These are phyloP conservation scores for Ramicandelaber brevisporus DNA, from an alignment of 192 early-diverging fungal species.

Conservation along the genomic window DNA sequence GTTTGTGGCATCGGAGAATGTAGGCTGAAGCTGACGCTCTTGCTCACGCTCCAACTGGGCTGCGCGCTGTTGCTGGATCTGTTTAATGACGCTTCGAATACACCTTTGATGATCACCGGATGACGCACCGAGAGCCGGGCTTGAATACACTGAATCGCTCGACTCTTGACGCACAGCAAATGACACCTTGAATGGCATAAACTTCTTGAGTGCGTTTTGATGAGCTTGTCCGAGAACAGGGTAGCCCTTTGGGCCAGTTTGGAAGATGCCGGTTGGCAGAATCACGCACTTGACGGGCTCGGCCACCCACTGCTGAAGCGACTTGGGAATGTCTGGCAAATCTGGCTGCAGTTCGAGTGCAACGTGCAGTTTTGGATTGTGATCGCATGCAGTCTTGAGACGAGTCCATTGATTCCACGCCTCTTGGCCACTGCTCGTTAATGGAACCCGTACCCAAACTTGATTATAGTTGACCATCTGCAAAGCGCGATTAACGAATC, in stretches of 20 bases:
- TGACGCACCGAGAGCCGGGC: background rate
- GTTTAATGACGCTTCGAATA: no score
- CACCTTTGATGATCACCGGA: no score
- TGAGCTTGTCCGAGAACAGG: conserved; percentile 64
- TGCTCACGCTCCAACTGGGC: no score
- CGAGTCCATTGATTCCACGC: conserved; percentile 64
- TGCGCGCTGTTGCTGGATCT: no score
- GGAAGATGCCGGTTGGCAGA: conserved; percentile 43
- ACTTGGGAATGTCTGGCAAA: conserved; percentile 16
- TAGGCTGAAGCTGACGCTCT: no score
- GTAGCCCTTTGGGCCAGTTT: conserved; percentile 53
- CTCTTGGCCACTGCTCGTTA: conserved; percentile 7
- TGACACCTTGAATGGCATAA: conserved; percentile 11
- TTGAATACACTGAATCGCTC: background rate
- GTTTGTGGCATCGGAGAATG: no score
- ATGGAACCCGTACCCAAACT: conserved; percentile 23
- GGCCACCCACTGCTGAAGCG: conserved; percentile 51
- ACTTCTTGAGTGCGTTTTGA: conserved; percentile 21
- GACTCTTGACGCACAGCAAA: conserved; percentile 5
- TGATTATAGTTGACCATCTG: conserved; percentile 12
- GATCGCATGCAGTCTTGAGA: conserved; percentile 39
- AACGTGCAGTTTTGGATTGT: conserved; percentile 27
- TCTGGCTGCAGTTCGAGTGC: conserved; percentile 28
- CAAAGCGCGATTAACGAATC: conserved; percentile 12
- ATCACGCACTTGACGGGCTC: conserved; percentile 66